phyloP scores from a whole-genome alignment of 2,329 filamentous ascomycete genomes.

The Aureobasidium namibiae region DNA sequence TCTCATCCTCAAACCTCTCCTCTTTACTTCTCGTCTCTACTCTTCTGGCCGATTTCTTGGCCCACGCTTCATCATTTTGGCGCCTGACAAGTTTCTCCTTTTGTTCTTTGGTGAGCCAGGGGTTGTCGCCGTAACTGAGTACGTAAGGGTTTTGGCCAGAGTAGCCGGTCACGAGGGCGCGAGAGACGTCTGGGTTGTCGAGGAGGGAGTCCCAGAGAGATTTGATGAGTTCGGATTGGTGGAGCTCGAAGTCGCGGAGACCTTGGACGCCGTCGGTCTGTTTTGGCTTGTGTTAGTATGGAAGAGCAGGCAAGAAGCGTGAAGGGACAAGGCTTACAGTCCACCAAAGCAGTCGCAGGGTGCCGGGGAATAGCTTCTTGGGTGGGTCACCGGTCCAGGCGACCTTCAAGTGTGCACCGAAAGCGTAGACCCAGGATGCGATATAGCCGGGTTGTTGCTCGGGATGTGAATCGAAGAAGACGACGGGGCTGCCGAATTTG shows the following conservation, averaged over 20 bases:
- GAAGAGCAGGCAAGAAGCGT: not conserved
- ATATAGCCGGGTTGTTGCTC: slow-evolving; percentile 14
- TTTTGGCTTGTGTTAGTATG: not conserved
- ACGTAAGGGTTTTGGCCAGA: slow-evolving; percentile 15
- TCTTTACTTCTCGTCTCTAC: not conserved
- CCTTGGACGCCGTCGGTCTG: slow-evolving; percentile 15
- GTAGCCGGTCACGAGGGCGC: slow-evolving; percentile 14
- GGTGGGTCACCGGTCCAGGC: slow-evolving; percentile 16
- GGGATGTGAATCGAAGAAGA: slow-evolving; percentile 17
- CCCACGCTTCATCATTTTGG: slow-evolving; percentile 5
- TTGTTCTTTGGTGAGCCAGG: slow-evolving; percentile 9
- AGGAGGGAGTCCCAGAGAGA: slow-evolving; percentile 13
- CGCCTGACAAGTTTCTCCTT: slow-evolving; percentile 1
- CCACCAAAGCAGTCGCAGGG: slow-evolving; percentile 14
- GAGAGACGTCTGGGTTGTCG: slow-evolving; percentile 14
- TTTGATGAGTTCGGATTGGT: slow-evolving; percentile 14
- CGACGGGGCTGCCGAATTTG: slow-evolving; percentile 13
- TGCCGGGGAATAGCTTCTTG: slow-evolving; percentile 12
- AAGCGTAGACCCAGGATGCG: slow-evolving; percentile 6
- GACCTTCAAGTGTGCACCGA: slow-evolving; percentile 14
- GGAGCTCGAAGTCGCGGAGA: slow-evolving; percentile 16
- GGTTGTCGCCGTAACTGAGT: slow-evolving; percentile 9
- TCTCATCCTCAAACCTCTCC: not conserved
- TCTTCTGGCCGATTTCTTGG: slow-evolving; percentile 3
- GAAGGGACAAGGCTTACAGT: slow-evolving; percentile 10